Conservation (phyloP, 495 filamentous ascomycete genomes). For the Aspergillus nanangensis region DNA sequence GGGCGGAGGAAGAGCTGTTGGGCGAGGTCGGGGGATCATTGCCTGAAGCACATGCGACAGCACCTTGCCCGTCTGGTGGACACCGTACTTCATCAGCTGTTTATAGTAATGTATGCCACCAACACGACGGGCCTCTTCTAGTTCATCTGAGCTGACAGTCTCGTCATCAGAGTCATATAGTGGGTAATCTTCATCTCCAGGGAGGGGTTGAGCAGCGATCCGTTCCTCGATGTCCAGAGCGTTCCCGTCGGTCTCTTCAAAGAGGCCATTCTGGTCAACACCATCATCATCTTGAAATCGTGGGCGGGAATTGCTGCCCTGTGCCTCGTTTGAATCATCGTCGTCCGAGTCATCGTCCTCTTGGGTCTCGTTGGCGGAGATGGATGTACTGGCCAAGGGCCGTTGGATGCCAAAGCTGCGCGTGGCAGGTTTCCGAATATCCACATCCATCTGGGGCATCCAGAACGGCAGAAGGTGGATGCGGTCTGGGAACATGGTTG, state of each 20-base stretch:
- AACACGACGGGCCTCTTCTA: slow-evolving; percentile 68
- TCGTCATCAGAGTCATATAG: slow-evolving; percentile 93
- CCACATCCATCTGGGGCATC: slow-evolving; percentile 97
- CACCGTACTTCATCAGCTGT: slow-evolving; percentile 47
- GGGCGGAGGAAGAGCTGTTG: slow-evolving; percentile 54
- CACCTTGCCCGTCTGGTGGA: slow-evolving; percentile 32
- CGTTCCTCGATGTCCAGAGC: slow-evolving; percentile 73
- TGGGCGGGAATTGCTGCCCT: slow-evolving; percentile 1
- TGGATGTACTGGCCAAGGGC: slow-evolving; percentile 64
- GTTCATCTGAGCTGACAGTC: slow-evolving; percentile 56
- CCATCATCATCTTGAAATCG: background rate
- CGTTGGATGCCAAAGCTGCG: slow-evolving; percentile 86
- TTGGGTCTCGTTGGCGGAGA: slow-evolving; percentile 65
- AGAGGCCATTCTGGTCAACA: slow-evolving; percentile 19
- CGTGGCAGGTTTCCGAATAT: slow-evolving; percentile 88
- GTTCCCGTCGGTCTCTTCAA: slow-evolving; percentile 41
- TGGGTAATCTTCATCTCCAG: slow-evolving; percentile 67
- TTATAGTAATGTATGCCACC: slow-evolving; percentile 69
- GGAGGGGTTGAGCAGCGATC: slow-evolving; percentile 53
- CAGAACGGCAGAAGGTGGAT: slow-evolving; percentile 94
- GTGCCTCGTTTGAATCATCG: slow-evolving; percentile 49
- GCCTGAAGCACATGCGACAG: slow-evolving; percentile 41
- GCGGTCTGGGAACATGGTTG: slow-evolving; percentile 76
- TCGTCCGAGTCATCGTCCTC: slow-evolving; percentile 61
- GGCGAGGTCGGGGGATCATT: slow-evolving; percentile 54